Base-by-base conservation (phyloP, 2,329 filamentous ascomycete genomes). In the Colletotrichum sojae region DNA sequence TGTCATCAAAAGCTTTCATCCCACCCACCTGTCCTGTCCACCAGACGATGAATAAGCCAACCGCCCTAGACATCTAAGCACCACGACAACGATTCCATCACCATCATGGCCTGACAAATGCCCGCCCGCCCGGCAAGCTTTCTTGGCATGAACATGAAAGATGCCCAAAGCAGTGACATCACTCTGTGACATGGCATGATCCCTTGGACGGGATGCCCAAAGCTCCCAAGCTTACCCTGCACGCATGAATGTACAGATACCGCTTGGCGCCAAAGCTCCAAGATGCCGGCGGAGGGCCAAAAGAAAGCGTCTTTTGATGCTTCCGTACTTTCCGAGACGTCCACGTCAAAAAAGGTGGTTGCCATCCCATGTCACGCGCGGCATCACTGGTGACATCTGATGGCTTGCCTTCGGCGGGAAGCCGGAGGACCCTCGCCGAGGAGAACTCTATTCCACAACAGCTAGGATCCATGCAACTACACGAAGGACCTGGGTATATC, bases 241-340 rank as follows among this genome's bases (percentile, higher is more conserved):
- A 52, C 48, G 31, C 31, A 36, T 36, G 31, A 36, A 36, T 36
- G 31, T 10, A 36, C 31, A 36, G 8, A 36, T 36, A 3, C 6
- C 31, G 31, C 31, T 36, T 36, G 31, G 31, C 31, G 10, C 31
- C 13, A n/a, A 43, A 43, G 40, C 40, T 43, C 43, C 39, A 40
- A 31, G 15, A 25, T 13, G 25, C 36, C 18, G 31, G 51, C 46
- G 20, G 12, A 54, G 48, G 63, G 55, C 27, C 27, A 12, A 52
- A 36, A 52, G 15, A 52, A 36, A 43, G 52, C 18, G n/a, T 60
- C 27, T 16, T 39, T 60, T 22, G 16, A 45, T 31, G 16, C 43
- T 63, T 63, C 58, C 43, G 52, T 27, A 61, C 58, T 67, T 51
- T 51, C 59, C 64, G 59, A 52, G 31, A 12, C 31, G n/a, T 25